A percentile compares a stretch with the other conserved stretches of the same genome.
Evolutionary conservation across 2,329 filamentous ascomycete species (phyloP).

Genomic region (Venturia carpophila): DNA sequence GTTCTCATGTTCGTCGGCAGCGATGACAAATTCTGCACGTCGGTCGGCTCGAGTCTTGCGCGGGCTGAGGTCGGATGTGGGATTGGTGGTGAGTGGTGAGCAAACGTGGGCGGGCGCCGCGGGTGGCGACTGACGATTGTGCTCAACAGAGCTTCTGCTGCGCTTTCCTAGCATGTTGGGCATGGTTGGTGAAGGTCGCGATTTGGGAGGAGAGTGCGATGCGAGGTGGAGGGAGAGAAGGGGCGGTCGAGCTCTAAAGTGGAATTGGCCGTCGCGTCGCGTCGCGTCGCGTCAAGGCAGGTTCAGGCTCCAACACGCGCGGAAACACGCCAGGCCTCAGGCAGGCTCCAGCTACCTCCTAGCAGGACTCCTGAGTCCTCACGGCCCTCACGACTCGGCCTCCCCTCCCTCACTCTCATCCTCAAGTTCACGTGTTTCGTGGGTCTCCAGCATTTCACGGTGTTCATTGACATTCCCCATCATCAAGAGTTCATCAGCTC

Average conservation of each 20-base stretch:
- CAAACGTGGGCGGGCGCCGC: background rate
- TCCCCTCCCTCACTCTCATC: too few species aligned
- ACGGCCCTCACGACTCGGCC: too few species aligned
- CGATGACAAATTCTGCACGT: constrained; percentile 18
- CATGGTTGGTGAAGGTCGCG: background rate
- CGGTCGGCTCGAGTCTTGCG: constrained; percentile 17
- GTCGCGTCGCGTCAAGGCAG: background rate
- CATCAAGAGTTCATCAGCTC: too few species aligned
- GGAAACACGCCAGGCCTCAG: background rate
- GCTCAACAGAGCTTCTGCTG: constrained; percentile 9
- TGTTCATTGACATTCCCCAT: too few species aligned
- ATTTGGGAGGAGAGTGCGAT: constrained; percentile 5
- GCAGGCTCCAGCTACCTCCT: too few species aligned
- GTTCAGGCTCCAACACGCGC: background rate
- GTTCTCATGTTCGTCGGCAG: constrained; percentile 44
- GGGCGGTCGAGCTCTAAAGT: background rate
- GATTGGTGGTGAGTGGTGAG: background rate
- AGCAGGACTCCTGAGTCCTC: too few species aligned
- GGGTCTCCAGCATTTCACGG: too few species aligned
- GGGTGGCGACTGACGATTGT: background rate
- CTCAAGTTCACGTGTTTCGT: too few species aligned
- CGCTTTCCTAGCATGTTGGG: constrained; percentile 17
- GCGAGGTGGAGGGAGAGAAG: background rate
- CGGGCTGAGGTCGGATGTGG: background rate
- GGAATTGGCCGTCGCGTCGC: background rate